Evolutionary conservation across 305 asterid species (phyloP), one percentile per base, ranked within the genome.

Genomic region (Fraxinus albicans): DNA sequence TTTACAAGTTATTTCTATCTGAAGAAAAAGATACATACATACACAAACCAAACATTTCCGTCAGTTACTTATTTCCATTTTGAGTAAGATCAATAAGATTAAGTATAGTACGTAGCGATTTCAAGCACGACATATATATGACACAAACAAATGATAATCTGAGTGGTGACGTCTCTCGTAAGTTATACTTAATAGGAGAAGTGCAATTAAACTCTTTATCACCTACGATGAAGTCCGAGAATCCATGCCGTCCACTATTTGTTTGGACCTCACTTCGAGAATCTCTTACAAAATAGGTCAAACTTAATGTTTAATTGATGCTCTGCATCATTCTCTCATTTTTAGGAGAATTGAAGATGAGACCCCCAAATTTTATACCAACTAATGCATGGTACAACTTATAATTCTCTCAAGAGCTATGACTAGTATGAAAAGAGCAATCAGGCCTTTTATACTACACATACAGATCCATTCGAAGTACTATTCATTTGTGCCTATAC

Each of bases 1-100:
- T 90, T 89, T 96, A 88, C 99, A 96, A 84, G 85, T 90, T 89
- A 96, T 89, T 91, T 96, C 98, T 84, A 96, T 91, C 99, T 96
- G 98, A 80, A 84, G 72, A 58, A 33, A 19, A 69, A 47, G 58
- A 47, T 13, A 47, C 6, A 13, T 47, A 44, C 17, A 44, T 44
- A 44, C 55, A 44, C 0, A 4, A 13, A 44, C 55, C 55, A 12
- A 47, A 29, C 74, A 67, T 60, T 60, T 60, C 2, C 7, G 33
- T 69, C 33, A 29, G 75, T 69, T 69, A 25, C 4, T 13, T 15
- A 47, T 47, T 47, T 3, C 19, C 58, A 13, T 47, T 47, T 13
- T 47, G 19, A 47, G 58, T 47, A 47, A 47, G 19, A 44, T 44
- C 17, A 47, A 47, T 47, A 47, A 13, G 19, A 13, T 13, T 13